Conservation (phyloP, 106 monocot genomes). For the Platanthera zijinensis region DNA sequence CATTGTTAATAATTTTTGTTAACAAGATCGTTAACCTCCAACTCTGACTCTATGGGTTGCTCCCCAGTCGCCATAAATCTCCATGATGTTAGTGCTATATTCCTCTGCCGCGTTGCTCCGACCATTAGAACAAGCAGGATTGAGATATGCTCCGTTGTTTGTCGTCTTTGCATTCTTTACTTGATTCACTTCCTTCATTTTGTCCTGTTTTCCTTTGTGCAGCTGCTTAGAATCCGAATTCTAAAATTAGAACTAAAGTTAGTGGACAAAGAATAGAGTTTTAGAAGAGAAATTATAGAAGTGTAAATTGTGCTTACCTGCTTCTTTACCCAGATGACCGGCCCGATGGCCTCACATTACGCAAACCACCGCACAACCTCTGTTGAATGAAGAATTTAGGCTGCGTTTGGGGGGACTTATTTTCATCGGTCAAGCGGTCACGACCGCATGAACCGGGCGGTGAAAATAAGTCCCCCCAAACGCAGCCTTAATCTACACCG, state of each 20-base stretch:
- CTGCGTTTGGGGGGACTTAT: no score
- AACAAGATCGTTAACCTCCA: conserved; percentile 42
- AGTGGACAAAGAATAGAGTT: neutral
- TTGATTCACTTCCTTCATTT: conserved; percentile 8
- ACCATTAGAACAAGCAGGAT: conserved; percentile 50
- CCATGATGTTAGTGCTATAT: conserved; percentile 16
- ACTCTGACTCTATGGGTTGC: conserved; percentile 49
- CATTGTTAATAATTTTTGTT: no score
- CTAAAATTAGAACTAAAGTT: no score
- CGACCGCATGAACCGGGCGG: no score
- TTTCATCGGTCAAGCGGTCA: no score
- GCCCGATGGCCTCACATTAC: no score
- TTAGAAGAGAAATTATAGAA: neutral
- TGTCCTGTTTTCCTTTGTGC: conserved; percentile 6
- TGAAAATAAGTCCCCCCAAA: no score
- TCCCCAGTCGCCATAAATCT: conserved; percentile 12
- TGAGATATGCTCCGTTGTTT: conserved; percentile 44
- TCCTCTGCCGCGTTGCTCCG: conserved; percentile 13
- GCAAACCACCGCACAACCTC: no score
- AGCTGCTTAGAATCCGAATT: conserved; percentile 3
- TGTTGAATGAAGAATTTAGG: no score
- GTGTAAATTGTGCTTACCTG: neutral
- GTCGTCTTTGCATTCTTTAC: neutral
- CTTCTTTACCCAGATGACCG: neutral
- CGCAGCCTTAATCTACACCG: no score